Conservation (phyloP, 73 alveolate species). For the Symbiodinium pilosum region DNA sequence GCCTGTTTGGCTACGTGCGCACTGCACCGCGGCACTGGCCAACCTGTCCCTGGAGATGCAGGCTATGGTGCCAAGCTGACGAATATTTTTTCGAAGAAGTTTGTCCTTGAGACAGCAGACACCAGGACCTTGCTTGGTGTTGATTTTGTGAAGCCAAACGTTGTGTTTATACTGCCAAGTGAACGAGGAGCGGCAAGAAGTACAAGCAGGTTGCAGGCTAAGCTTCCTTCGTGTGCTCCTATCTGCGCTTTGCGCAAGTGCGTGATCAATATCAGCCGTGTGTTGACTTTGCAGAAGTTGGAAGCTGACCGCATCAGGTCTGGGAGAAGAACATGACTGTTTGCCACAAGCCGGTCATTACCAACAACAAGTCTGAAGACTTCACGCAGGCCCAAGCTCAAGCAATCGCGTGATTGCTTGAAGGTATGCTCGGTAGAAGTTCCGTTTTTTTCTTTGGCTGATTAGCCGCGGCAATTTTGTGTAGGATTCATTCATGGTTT, state of each 20-base stretch:
- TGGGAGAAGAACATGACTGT: slow-evolving; percentile 98
- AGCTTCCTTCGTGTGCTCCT: not conserved
- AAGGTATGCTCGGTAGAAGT: too few species aligned
- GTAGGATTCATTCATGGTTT: too few species aligned
- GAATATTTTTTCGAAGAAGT: slow-evolving; percentile 98
- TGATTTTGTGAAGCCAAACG: not conserved
- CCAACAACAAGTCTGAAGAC: slow-evolving; percentile 96
- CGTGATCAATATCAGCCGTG: not conserved
- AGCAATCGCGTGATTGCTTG: too few species aligned
- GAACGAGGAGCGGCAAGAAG: slow-evolving; percentile 71
- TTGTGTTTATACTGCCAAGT: not conserved
- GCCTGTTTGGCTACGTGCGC: too few species aligned
- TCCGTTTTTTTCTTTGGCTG: too few species aligned
- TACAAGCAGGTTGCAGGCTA: slow-evolving; percentile 40
- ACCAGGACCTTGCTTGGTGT: not conserved
- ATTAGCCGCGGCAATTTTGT: too few species aligned
- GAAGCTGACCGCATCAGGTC: slow-evolving; percentile 94
- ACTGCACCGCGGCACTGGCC: too few species aligned
- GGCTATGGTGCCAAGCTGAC: slow-evolving; percentile 99
- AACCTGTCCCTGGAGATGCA: not conserved
- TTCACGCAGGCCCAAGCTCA: slow-evolving; percentile 97
- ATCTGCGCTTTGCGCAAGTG: not conserved
- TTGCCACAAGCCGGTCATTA: slow-evolving; percentile 97
- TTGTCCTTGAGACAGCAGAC: slow-evolving; percentile 85
- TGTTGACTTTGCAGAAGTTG: slow-evolving; percentile 94